Conservation (phyloP, 257 asterid species). For the Capsicum chinense region DNA sequence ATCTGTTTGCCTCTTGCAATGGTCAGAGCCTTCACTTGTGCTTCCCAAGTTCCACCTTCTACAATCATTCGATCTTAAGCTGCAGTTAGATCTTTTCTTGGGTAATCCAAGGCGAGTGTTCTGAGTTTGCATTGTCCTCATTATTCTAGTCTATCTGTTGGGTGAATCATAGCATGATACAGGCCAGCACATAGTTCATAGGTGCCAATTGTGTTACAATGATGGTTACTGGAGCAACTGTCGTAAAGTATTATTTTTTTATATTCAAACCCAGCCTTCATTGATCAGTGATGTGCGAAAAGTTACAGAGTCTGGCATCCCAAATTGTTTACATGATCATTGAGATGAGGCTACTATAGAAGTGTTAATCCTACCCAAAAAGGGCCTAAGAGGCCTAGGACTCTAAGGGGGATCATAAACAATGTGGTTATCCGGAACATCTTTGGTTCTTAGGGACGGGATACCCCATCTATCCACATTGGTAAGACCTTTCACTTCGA, state of each 20-base stretch:
- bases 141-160: neutral
- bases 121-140: neutral
- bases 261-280: no score
- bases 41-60: constrained; percentile 18
- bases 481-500: no score
- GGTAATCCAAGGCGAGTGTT: constrained; percentile 9
- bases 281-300: no score
- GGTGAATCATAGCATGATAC: constrained; percentile 12
- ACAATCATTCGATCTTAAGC: neutral
- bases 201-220: constrained; percentile 4
- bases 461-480: no score
- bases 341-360: no score
- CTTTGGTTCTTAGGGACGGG: no score
- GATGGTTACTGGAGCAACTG: neutral
- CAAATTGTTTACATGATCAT: no score
- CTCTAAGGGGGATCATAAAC: no score
- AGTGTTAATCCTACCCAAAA: no score
- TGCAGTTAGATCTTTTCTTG: neutral
- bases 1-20: constrained; percentile 5
- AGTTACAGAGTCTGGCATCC: no score
- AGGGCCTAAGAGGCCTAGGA: no score
- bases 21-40: constrained; percentile 19
- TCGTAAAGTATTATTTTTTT: neutral
- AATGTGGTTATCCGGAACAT: no score
- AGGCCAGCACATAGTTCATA: neutral